A percentile compares a stretch with the other conserved stretches of the same genome.
These are phyloP conservation scores for Collybia sp. DNA, from an alignment of 768 basidiomycete genomes.

Conservation along the genomic window DNA sequence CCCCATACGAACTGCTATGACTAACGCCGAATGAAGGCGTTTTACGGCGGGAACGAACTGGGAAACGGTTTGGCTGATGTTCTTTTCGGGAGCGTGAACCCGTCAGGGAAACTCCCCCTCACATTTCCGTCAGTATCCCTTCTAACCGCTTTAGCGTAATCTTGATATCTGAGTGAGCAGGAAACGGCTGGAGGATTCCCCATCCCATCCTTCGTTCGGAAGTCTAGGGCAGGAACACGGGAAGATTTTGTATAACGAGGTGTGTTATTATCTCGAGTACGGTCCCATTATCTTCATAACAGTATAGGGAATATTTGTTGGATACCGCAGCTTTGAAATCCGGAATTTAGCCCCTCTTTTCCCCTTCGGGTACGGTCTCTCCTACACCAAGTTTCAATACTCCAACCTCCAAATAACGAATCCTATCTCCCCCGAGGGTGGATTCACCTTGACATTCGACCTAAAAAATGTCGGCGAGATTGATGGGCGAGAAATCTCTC, in stretches of 20 bases:
- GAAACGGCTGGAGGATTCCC: slow-evolving; percentile 46
- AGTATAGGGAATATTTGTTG: slow-evolving; percentile 42
- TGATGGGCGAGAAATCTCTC: slow-evolving; percentile 42
- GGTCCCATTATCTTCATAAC: background rate
- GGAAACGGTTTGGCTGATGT: slow-evolving; percentile 57
- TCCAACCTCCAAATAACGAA: slow-evolving; percentile 30
- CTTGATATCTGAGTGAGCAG: slow-evolving; percentile 16
- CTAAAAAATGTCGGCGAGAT: slow-evolving; percentile 39
- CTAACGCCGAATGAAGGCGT: slow-evolving; percentile 26
- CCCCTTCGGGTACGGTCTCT: slow-evolving; percentile 56
- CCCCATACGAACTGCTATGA: background rate
- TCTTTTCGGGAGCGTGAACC: slow-evolving; percentile 56
- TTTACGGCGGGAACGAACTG: slow-evolving; percentile 51
- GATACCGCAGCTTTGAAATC: slow-evolving; percentile 48
- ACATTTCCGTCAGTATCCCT: slow-evolving; percentile 41
- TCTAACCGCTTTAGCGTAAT: background rate
- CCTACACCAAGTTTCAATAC: slow-evolving; percentile 56
- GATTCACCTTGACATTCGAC: slow-evolving; percentile 36
- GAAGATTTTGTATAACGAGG: slow-evolving; percentile 44
- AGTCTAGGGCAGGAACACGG: slow-evolving; percentile 36
- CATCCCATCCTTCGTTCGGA: slow-evolving; percentile 42
- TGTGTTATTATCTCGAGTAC: slow-evolving; percentile 17
- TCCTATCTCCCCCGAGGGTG: slow-evolving; percentile 23
- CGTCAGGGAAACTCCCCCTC: slow-evolving; percentile 51
- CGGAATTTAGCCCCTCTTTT: slow-evolving; percentile 40